Percentiles rank a stretch among this genome's conserved stretches.
These are phyloP conservation scores for Lepidium aucheri DNA, from an alignment of 345 rosid genomes.

Conservation along the genomic window DNA sequence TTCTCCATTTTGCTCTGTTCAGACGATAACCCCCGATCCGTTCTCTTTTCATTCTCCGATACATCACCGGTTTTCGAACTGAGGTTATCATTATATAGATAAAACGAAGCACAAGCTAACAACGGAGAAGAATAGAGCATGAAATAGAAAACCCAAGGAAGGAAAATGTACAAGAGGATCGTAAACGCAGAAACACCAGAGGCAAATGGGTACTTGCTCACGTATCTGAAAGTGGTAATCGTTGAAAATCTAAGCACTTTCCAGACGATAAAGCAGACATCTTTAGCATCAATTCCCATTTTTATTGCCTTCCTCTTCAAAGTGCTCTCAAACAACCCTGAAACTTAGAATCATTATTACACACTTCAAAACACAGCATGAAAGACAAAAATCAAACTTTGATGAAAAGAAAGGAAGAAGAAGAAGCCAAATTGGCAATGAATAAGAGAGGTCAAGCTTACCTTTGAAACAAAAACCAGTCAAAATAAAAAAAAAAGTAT, in stretches of 20 bases:
- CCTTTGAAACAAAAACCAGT: conserved; percentile 26
- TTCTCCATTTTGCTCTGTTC: background rate
- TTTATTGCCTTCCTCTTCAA: background rate
- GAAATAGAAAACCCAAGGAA: conserved; percentile 48
- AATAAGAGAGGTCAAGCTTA: conserved; percentile 27
- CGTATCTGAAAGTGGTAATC: conserved; percentile 20
- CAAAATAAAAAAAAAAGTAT: conserved; percentile 20
- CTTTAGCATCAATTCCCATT: conserved; percentile 49
- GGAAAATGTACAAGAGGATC: conserved; percentile 38
- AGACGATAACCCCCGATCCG: background rate
- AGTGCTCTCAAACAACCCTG: background rate
- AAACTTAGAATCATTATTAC: background rate
- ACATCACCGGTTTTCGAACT: background rate
- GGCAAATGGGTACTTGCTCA: conserved; percentile 38
- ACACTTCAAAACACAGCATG: background rate
- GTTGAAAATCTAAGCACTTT: conserved; percentile 34
- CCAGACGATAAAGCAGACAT: conserved; percentile 33
- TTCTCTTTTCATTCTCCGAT: conserved; percentile 11
- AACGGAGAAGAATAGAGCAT: conserved; percentile 45
- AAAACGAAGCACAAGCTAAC: conserved; percentile 29
- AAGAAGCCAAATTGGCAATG: background rate
- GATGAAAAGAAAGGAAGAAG: background rate
- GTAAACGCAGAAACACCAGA: conserved; percentile 28
- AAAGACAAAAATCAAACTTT: background rate
- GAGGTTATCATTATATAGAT: conserved; percentile 18